A percentile compares a stretch with the other conserved stretches of the same genome.
These are phyloP conservation scores for Amanita jacksonii DNA, from an alignment of 768 basidiomycete genomes.

Conservation along the genomic window DNA sequence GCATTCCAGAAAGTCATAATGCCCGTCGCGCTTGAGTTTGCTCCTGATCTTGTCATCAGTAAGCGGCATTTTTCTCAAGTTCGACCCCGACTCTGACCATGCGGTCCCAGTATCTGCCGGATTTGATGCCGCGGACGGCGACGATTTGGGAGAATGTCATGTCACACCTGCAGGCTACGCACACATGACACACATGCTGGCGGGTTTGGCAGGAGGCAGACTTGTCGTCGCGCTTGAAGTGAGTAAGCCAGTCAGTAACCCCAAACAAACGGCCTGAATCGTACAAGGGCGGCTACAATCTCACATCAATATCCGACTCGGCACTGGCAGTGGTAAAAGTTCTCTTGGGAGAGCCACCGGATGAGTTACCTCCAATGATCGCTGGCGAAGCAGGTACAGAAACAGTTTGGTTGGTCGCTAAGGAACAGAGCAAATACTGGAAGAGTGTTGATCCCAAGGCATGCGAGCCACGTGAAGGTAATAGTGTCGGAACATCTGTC, in stretches of 20 bases:
- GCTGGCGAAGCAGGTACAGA: slow-evolving; percentile 80
- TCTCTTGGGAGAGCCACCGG: slow-evolving; percentile 86
- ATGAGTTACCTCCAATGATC: slow-evolving; percentile 57
- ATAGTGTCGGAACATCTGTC: not conserved
- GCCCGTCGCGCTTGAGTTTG: slow-evolving; percentile 96
- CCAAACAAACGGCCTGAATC: slow-evolving; percentile 3
- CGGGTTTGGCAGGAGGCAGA: slow-evolving; percentile 78
- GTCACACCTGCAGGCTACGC: slow-evolving; percentile 92
- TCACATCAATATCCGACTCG: slow-evolving; percentile 80
- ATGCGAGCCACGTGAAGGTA: slow-evolving; percentile 77
- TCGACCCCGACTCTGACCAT: not conserved
- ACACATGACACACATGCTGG: slow-evolving; percentile 98
- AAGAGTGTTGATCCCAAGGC: slow-evolving; percentile 74
- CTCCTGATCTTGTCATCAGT: slow-evolving; percentile 95
- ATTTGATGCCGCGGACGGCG: slow-evolving; percentile 93
- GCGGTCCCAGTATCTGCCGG: slow-evolving; percentile 78
- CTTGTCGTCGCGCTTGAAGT: slow-evolving; percentile 94
- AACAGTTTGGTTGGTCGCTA: slow-evolving; percentile 82
- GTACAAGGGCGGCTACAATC: slow-evolving; percentile 88
- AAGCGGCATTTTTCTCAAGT: slow-evolving; percentile 19
- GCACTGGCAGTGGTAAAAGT: slow-evolving; percentile 79
- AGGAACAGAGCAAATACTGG: slow-evolving; percentile 88
- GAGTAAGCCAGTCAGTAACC: slow-evolving; percentile 9
- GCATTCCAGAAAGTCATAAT: slow-evolving; percentile 94
- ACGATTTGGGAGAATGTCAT: slow-evolving; percentile 83